Base-by-base conservation (phyloP, 768 basidiomycete species). In the Boletus sp. region DNA sequence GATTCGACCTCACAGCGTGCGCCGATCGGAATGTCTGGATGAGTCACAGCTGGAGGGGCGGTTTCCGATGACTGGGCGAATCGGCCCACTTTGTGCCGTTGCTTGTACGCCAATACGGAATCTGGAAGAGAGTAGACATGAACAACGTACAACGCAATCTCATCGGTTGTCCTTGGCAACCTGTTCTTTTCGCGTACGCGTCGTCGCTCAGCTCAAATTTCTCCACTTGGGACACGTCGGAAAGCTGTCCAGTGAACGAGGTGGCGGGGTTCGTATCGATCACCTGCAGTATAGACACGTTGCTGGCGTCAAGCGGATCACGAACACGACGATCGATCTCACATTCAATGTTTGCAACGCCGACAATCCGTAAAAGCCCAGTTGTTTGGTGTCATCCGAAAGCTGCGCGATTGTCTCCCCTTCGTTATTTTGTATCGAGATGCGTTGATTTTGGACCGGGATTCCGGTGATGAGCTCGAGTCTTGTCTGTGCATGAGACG, bases 401-500 rank as follows among this genome's bases (percentile, higher is more conserved):
- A 98, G 74, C 5, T 74, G 66, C 5, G 76, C 79, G 13, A 88
- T 62, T 9, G 81, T 72, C 37, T 74, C 70, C 10, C 73, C 76
- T 45, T 85, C 80, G 2, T 84, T 79, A 4, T 83, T 79, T 33
- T 81, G 77, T 9, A 97, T 68, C 0, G 79, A 71, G 42, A 98
- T 80, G 1, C 69, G 57, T 65, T 98, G 96, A 58, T 87, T 86
- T 48, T 75, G 75, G 4, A 80, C 78, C 1, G 90, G 84, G 47
- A 98, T 88, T 23, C 96, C 96, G n/a, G 96, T 98, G 63, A 97
- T 83, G 51, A 85, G 79, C 67, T 94, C 91, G 30, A 98, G 82
- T 65, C 92, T 97, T 49, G 72, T 75, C 89, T 93, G 65, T 47
- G 35, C 11, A 11, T 8, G 15, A 47, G 17, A 35, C 7, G 17